phyloP scores from a whole-genome alignment of 805 yeast species.

The Wickerhamia fluorescens region DNA sequence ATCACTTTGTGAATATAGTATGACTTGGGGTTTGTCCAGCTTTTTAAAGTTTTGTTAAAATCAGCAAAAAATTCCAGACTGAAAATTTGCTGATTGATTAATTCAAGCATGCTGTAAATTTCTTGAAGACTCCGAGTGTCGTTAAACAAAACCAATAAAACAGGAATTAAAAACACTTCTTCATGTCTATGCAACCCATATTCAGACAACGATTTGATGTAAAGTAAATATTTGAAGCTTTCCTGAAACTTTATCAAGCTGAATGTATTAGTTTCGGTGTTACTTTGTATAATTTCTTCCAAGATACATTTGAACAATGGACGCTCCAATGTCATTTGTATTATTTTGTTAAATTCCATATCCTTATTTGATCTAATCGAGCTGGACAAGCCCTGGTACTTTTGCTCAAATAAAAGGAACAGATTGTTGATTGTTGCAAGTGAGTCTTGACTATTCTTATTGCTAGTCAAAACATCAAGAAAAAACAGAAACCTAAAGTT shows the following conservation, averaged over 20 bases:
- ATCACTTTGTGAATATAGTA: conserved; percentile 16
- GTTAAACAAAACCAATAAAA: conserved; percentile 24
- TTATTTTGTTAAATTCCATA: conserved; percentile 23
- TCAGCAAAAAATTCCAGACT: conserved; percentile 18
- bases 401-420: conserved; percentile 13
- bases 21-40: conserved; percentile 21
- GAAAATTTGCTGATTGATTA: conserved; percentile 27
- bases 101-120: conserved; percentile 24
- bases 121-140: conserved; percentile 14
- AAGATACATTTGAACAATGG: conserved; percentile 25
- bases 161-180: conserved; percentile 33
- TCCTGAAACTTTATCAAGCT: conserved; percentile 11
- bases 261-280: conserved; percentile 4
- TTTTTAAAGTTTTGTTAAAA: conserved; percentile 18
- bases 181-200: conserved; percentile 33
- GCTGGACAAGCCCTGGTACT: conserved; percentile 18
- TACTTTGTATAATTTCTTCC: conserved; percentile 6
- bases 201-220: conserved; percentile 31
- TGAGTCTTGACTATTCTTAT: conserved; percentile 10
- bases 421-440: conserved; percentile 12
- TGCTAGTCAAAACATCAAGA: conserved; percentile 15
- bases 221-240: conserved; percentile 25
- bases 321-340: conserved; percentile 16
- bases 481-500: conserved; percentile 21
- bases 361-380: conserved; percentile 24